Evolutionary conservation across 768 basidiomycete genomes (phyloP).

Genomic region (Russula compacta): DNA sequence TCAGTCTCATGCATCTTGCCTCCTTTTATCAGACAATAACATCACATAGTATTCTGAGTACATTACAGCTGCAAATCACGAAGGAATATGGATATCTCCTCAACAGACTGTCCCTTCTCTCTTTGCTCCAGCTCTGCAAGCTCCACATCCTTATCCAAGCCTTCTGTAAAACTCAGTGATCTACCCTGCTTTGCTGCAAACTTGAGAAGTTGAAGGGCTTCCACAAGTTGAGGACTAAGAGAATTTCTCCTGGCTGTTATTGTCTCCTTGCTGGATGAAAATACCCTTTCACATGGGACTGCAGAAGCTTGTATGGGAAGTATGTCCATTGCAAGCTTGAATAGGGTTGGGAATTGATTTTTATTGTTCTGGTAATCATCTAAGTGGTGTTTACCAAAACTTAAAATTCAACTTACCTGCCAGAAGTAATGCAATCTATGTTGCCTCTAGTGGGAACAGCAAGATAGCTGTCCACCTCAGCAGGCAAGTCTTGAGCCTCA

Average conservation of each 20-base stretch:
- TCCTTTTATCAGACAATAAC: too few relatives aligned
- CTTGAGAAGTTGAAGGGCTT: background rate
- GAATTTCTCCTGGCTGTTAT: background rate
- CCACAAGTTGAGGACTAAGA: background rate
- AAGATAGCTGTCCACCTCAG: too few relatives aligned
- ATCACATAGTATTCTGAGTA: too few relatives aligned
- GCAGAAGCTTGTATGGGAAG: background rate
- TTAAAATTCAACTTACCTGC: too few relatives aligned
- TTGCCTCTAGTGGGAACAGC: too few relatives aligned
- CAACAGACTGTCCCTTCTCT: background rate
- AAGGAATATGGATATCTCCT: background rate
- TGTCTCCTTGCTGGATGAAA: background rate
- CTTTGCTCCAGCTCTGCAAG: background rate
- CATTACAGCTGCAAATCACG: background rate
- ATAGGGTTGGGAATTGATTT: background rate
- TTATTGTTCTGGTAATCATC: background rate
- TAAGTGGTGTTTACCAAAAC: too few relatives aligned
- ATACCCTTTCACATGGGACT: background rate
- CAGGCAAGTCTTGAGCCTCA: too few relatives aligned
- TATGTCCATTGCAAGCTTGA: background rate
- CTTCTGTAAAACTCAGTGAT: background rate
- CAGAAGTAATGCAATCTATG: too few relatives aligned
- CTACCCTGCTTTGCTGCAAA: background rate
- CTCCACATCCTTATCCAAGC: background rate
- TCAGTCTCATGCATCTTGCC: too few relatives aligned